These are phyloP conservation scores for Chalaropsis ovoidea DNA, from an alignment of 2,329 filamentous ascomycete species.

Conservation along the genomic window DNA sequence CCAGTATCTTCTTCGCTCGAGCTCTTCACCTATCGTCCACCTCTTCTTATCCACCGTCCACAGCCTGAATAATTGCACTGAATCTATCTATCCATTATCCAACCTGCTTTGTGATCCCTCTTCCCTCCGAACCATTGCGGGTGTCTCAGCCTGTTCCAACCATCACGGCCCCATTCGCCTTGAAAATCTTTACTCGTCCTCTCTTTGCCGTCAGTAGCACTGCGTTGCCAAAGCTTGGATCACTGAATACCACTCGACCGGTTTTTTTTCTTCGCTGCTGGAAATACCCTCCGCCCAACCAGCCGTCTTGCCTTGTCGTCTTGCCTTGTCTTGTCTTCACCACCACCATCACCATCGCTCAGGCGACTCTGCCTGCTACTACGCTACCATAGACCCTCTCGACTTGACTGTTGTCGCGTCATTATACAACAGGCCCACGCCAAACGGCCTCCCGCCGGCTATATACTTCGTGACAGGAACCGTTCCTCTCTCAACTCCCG, in stretches of 20 bases:
- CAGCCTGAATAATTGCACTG: not conserved
- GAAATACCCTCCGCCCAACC: too few species aligned
- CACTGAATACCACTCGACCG: not conserved
- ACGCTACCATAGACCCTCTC: not conserved
- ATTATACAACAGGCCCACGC: not conserved
- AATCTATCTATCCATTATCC: not conserved
- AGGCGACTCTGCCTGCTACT: not conserved
- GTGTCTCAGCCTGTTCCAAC: constrained; percentile 1
- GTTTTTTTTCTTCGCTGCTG: not conserved
- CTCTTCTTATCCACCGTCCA: not conserved
- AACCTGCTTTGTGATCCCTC: not conserved
- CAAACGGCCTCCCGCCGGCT: not conserved
- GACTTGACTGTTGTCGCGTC: not conserved
- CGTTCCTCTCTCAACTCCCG: not conserved
- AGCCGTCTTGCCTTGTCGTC: not conserved
- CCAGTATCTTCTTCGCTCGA: not conserved
- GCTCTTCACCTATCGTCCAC: not conserved
- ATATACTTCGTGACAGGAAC: not conserved
- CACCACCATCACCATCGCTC: not conserved
- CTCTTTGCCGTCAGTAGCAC: not conserved
- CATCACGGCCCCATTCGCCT: not conserved
- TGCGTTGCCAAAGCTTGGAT: not conserved
- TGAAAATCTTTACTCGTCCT: not conserved
- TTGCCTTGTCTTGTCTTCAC: not conserved
- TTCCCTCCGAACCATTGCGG: not conserved